Evolutionary conservation across 2,329 filamentous ascomycete genomes (phyloP), one percentile per base, ranked within the genome.

Genomic region (Diplodia seriata): DNA sequence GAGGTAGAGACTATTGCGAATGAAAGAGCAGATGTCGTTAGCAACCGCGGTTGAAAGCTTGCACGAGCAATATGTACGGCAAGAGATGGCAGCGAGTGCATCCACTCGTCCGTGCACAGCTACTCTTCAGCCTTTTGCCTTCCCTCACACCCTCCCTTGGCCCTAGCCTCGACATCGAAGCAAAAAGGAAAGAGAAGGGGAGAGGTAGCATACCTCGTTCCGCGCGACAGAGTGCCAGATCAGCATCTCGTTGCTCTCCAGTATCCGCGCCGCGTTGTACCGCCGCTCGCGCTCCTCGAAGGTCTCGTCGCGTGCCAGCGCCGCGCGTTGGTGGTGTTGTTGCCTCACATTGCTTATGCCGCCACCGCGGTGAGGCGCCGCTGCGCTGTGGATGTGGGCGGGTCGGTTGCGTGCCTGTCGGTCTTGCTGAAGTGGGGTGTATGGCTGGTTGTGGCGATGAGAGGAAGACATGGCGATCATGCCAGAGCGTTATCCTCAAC

Each of bases 241-340:
- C 43, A 81, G 61, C 75, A 80, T 70, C 70, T 81, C 79, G 11
- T 71, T 70, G 56, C 72, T 78, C 51, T 76, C 76, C 1, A 81
- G 68, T 40, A 79, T 75, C 18, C 69, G 61, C 0, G 74, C 76
- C 0, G 79, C 79, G 50, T 76, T 70, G 23, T 75, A 70, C 1
- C 78, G 70, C 11, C 59, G 51, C 68, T 78, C 73, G 4, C 75
- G 71, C 40, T 67, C 50, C 43, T 77, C 75, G 65, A 74, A 78
- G 26, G 68, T 69, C 56, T 78, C 76, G 47, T 68, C 68, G 40
- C 55, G 55, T 33, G 33, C 56, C 23, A 54, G 62, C 38, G 62
- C 38, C 43, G 56, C 53, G 29, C 54, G 55, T 11, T 65, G 54
- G 4, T 23, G 54, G 18, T 26, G 31, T 12, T 56, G 62, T n/a